These are phyloP conservation scores for Saturnispora bothae DNA, from an alignment of 805 yeast genomes.

Conservation along the genomic window DNA sequence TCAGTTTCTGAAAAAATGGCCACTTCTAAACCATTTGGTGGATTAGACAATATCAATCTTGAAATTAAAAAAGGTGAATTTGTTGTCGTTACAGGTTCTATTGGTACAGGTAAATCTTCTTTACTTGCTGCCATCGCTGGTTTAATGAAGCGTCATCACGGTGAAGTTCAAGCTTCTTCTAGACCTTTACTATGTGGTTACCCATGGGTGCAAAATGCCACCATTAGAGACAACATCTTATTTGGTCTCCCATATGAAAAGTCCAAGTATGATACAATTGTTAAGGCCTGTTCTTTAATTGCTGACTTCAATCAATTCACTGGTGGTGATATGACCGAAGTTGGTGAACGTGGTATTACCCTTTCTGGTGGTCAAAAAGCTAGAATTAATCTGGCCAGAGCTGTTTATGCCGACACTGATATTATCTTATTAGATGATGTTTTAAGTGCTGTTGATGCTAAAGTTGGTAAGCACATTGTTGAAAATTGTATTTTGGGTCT, in stretches of 20 bases:
- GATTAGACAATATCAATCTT: slow-evolving; percentile 44
- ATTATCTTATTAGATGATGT: slow-evolving; percentile 69
- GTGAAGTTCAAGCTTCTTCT: slow-evolving; percentile 45
- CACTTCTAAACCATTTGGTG: slow-evolving; percentile 24
- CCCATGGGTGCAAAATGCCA: slow-evolving; percentile 80
- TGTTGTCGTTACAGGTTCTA: slow-evolving; percentile 65
- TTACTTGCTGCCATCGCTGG: slow-evolving; percentile 64
- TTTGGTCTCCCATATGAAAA: slow-evolving; percentile 53
- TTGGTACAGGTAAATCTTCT: slow-evolving; percentile 61
- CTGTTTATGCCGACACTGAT: slow-evolving; percentile 61
- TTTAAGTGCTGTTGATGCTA: slow-evolving; percentile 76
- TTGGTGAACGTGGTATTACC: slow-evolving; percentile 80
- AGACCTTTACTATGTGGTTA: slow-evolving; percentile 42
- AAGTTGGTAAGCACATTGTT: slow-evolving; percentile 72
- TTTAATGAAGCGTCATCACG: slow-evolving; percentile 47
- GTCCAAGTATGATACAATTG: slow-evolving; percentile 39
- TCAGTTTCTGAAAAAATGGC: not conserved
- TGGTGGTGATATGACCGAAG: slow-evolving; percentile 69
- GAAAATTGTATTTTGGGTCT: slow-evolving; percentile 53
- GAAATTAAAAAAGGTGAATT: slow-evolving; percentile 55
- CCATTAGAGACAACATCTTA: slow-evolving; percentile 61
- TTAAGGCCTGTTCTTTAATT: slow-evolving; percentile 56
- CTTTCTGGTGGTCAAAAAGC: slow-evolving; percentile 87
- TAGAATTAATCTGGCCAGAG: slow-evolving; percentile 66
- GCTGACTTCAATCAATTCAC: slow-evolving; percentile 58